Evolutionary conservation across 164 flowering plant genomes (phyloP), one percentile per base, ranked within the genome.

Genomic region (Protea cynaroides): DNA sequence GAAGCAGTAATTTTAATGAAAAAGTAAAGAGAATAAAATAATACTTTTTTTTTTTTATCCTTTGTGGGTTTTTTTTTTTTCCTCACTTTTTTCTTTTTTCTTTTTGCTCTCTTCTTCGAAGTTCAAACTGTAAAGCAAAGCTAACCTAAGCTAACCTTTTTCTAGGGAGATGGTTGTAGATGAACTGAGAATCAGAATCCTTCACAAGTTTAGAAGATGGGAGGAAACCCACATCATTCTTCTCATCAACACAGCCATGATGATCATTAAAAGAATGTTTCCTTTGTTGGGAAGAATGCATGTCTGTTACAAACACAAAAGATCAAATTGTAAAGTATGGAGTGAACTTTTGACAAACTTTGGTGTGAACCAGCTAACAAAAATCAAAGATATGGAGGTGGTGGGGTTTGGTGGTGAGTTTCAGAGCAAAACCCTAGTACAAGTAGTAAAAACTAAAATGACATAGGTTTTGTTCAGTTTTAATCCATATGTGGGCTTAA

Each of bases 121-220:
- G 34, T 29, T 56, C 43, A 50, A 34, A 29, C 17, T 36, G 34
- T 2, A 61, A 38, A 62, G 57, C 24, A n/a, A 69, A 57, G 47
- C 59, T 71, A 6, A 82, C 88, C 88, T 22, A 69, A 57, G 47
- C 59, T 71, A 6, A 82, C 88, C 88, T 79, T 80, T 80, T 82
- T 21, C 75, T 52, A 65, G 77, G 76, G 46, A 58, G 75, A 62
- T 66, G 22, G 63, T 61, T 59, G 77, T 64, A 63, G 59, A 72
- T 59, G 40, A 65, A 67, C 8, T 69, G 73, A 70, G 76, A 72
- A 65, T 72, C 78, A 54, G 73, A 74, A 65, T 75, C 77, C 68
- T 66, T 50, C 18, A 63, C 65, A 57, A 73, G 65, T 59, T 62
- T 75, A 60, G 74, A 56, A 64, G 75, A 56, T 37, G 62, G 59